These are phyloP conservation scores for Meyerozyma sp. DNA, from an alignment of 1,139 yeast genomes.

Conservation along the genomic window DNA sequence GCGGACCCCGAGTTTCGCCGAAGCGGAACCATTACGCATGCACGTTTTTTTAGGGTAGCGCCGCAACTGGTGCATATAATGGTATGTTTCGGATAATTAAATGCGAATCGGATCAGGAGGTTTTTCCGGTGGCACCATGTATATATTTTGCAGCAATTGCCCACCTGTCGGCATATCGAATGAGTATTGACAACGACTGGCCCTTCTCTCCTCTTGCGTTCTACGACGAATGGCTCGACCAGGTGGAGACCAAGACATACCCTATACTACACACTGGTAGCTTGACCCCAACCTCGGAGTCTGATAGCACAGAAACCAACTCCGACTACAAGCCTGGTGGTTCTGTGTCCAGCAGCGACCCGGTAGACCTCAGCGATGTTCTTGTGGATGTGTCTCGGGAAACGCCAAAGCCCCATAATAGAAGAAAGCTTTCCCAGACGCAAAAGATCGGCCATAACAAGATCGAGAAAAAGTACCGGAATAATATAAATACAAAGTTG, in stretches of 20 bases:
- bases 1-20: background rate
- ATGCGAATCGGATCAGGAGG: background rate
- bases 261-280: background rate
- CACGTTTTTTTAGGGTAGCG: background rate
- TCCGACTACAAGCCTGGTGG: background rate
- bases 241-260: background rate
- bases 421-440: slow-evolving; percentile 53
- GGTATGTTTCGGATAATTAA: background rate
- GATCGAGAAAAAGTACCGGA: slow-evolving; percentile 66
- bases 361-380: background rate
- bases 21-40: background rate
- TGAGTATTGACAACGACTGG: background rate
- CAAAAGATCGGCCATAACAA: slow-evolving; percentile 71
- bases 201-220: background rate
- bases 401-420: slow-evolving; percentile 4
- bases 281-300: background rate
- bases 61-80: background rate
- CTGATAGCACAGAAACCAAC: background rate
- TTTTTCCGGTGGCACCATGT: background rate
- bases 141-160: background rate
- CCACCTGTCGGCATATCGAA: background rate
- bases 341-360: background rate
- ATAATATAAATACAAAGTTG: slow-evolving; percentile 67
- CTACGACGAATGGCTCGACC: background rate
- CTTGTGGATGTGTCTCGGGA: background rate